Evolutionary conservation across 495 filamentous ascomycete species (phyloP).

Genomic region (Penicillium pulvis): DNA sequence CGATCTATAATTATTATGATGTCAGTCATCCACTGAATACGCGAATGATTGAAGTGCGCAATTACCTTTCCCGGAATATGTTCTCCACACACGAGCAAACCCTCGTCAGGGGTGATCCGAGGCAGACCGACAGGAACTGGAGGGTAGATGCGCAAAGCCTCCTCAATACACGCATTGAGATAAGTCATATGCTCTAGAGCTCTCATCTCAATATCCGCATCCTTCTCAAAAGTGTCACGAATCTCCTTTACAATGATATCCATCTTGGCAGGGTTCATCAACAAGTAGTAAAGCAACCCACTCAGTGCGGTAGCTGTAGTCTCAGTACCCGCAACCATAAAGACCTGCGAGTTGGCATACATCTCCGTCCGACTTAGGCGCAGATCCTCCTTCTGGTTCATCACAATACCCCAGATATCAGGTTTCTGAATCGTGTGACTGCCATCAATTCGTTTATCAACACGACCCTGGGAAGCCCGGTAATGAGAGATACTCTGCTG

Average conservation of each 20-base stretch:
- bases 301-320: conserved; percentile 62
- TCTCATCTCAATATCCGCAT: conserved; percentile 54
- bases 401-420: conserved; percentile 23
- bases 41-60: not conserved
- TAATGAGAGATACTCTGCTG: not conserved
- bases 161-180: conserved; percentile 57
- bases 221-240: conserved; percentile 43
- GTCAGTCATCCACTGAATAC: not conserved
- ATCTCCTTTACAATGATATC: conserved; percentile 53
- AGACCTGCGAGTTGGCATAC: conserved; percentile 36
- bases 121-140: conserved; percentile 51
- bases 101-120: conserved; percentile 43
- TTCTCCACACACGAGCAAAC: conserved; percentile 48
- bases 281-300: conserved; percentile 53
- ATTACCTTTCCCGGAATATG: conserved; percentile 40
- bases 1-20: conserved; percentile 37
- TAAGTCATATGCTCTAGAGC: conserved; percentile 52
- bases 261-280: conserved; percentile 46
- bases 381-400: conserved; percentile 28
- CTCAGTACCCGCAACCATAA: conserved; percentile 58
- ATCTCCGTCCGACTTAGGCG: conserved; percentile 45
- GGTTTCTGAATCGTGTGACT: conserved; percentile 1
- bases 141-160: conserved; percentile 60
- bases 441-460: conserved; percentile 2
- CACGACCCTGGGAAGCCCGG: not conserved